A percentile compares a stretch with the other conserved stretches of the same genome.
These are phyloP conservation scores for Emydomyces testavorans DNA, from an alignment of 2,329 filamentous ascomycete species.

Conservation along the genomic window DNA sequence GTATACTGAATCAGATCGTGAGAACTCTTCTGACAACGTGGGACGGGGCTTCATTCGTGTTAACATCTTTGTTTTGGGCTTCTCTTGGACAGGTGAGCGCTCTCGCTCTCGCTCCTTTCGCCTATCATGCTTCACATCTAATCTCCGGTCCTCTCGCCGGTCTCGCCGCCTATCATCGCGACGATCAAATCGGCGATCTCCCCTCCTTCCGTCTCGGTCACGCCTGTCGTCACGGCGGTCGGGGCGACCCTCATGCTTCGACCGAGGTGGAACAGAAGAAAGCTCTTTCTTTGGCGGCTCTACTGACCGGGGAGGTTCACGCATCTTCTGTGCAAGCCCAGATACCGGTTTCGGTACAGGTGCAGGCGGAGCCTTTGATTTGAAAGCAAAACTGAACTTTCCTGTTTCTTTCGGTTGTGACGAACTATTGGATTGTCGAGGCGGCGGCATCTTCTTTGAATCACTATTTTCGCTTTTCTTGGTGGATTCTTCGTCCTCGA, in stretches of 20 bases:
- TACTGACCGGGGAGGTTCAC: conserved; percentile 28
- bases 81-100: conserved; percentile 35
- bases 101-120: conserved; percentile 29
- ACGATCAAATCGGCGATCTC: conserved; percentile 33
- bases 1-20: conserved; percentile 76
- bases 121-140: conserved; percentile 29
- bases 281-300: conserved; percentile 32
- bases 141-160: conserved; percentile 16
- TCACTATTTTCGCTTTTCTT: conserved; percentile 30
- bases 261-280: conserved; percentile 26
- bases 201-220: conserved; percentile 29
- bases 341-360: conserved; percentile 42
- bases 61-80: conserved; percentile 51
- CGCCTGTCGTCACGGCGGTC: conserved; percentile 35
- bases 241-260: conserved; percentile 31
- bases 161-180: conserved; percentile 30
- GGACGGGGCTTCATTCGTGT: conserved; percentile 62
- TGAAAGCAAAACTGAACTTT: conserved; percentile 91
- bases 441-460: conserved; percentile 43
- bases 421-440: conserved; percentile 44
- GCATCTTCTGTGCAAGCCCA: conserved; percentile 40
- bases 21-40: conserved; percentile 58
- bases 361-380: conserved; percentile 55
- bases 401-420: conserved; percentile 45
- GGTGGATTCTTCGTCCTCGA: conserved; percentile 50